These are phyloP conservation scores for Insectozyma bohioensis DNA, from an alignment of 1,139 yeast genomes.

Conservation along the genomic window DNA sequence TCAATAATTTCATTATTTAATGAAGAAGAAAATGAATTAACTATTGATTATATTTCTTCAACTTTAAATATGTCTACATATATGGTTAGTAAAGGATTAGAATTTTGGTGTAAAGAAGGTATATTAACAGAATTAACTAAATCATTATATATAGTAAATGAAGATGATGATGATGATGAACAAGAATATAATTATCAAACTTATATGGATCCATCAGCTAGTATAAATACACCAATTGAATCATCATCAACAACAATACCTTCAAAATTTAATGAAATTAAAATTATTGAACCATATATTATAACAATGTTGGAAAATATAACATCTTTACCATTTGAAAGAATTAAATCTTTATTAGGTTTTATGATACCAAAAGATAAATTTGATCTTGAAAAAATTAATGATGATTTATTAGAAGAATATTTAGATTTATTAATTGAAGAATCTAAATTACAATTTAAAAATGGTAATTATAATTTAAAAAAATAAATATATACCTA, in stretches of 20 bases:
- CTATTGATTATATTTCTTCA: conserved; percentile 26
- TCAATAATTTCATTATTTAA: conserved; percentile 59
- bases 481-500: no score
- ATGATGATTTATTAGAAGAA: conserved; percentile 9
- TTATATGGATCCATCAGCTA: not conserved
- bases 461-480: conserved; percentile 20
- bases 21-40: conserved; percentile 26
- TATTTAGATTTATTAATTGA: conserved; percentile 21
- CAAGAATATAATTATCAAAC: not conserved
- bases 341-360: conserved; percentile 15
- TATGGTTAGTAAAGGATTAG: conserved; percentile 38
- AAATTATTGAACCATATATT: conserved; percentile 10
- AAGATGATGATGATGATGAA: conserved; percentile 13
- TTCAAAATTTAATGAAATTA: conserved; percentile 8
- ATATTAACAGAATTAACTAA: conserved; percentile 40
- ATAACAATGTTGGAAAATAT: conserved; percentile 11
- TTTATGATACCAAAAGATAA: conserved; percentile 13
- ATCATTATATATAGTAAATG: conserved; percentile 24
- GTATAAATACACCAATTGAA: conserved; percentile 3
- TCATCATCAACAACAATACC: no score
- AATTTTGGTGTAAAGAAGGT: conserved; percentile 57
- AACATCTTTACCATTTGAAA: conserved; percentile 9
- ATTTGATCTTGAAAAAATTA: conserved; percentile 9
- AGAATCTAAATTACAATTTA: conserved; percentile 15
- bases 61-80: conserved; percentile 38